Evolutionary conservation across 2,329 filamentous ascomycete genomes (phyloP), one percentile per base, ranked within the genome.

Genomic region (Sclerotinia minor): DNA sequence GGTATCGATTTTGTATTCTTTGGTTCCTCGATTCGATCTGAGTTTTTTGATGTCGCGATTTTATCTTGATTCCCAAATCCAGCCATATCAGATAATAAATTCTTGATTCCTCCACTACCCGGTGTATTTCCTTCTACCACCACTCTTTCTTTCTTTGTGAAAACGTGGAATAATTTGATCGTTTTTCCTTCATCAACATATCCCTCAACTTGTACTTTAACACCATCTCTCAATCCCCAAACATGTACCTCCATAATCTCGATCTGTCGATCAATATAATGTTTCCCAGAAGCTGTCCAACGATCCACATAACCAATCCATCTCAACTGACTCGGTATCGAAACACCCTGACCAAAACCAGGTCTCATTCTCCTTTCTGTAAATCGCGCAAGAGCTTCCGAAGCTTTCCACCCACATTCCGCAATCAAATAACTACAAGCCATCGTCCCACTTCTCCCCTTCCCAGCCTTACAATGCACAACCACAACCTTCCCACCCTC

Each of bases 391-490:
- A 91, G 78, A 0, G 89, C 89, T 72, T 90, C 87, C 63, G 85
- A 82, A 52, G 83, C 79, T 41, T 81, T 83, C 89, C 89, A 91
- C 5, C 87, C 88, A 75, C 95, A 91, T 77, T 98, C 92, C 9
- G 91, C 89, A 74, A 99, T 95, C 68, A 99, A 82, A 77, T 97
- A 98, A 73, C 90, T 92, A 79, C 92, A 96, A 41, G 90, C 89
- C 74, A 92, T 87, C 0, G 92, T 97, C 5, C 95, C 95, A 72
- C 92, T 96, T 63, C 95, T 85, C 1, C 95, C 95, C 79, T 99
- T 99, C 3, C 95, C 95, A 1, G 95, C 95, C 78, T 98, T 98
- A 82, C 95, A 98, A 79, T 99, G 95, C 9, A 98, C 92, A 8
- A 98, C 94, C 0, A 90, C 90, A 0, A 98, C 92, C 45, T 92